Evolutionary conservation across 176 grass and related monocot genomes (phyloP).

Genomic region (Oryza officinalis): DNA sequence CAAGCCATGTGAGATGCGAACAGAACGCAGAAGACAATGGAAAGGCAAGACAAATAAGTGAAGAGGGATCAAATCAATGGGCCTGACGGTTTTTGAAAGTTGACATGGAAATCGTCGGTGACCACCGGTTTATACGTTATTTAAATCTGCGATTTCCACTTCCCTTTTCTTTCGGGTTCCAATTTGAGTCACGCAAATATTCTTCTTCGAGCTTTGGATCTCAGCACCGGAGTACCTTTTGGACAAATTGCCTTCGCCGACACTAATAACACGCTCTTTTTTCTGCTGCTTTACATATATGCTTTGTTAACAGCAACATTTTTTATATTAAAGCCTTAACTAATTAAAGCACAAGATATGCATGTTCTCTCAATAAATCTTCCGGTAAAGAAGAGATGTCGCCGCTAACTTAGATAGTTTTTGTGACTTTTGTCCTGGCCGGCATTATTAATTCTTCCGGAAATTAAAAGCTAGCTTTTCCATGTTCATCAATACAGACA

Average conservation of each 20-base stretch:
- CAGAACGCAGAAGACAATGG: not conserved
- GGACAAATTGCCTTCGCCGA: conserved; percentile 27
- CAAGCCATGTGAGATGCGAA: not conserved
- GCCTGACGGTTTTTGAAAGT: not conserved
- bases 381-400: not conserved
- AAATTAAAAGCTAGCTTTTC: not conserved
- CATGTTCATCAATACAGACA: not conserved
- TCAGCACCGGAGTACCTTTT: not conserved
- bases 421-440: not conserved
- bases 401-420: not conserved
- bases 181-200: not conserved
- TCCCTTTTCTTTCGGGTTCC: not conserved
- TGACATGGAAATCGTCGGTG: not conserved
- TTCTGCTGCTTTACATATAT: not conserved
- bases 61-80: not conserved
- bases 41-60: not conserved
- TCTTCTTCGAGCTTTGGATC: conserved; percentile 2
- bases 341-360: not conserved
- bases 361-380: not conserved
- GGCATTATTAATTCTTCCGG: too few relatives aligned
- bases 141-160: not conserved
- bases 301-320: too few relatives aligned
- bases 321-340: not conserved
- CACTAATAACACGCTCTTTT: not conserved
- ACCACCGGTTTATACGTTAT: conserved; percentile 10